A percentile compares a stretch with the other conserved stretches of the same genome.
These are phyloP conservation scores for Macrolepiota fuliginosa DNA, from an alignment of 768 basidiomycete genomes.

Conservation along the genomic window DNA sequence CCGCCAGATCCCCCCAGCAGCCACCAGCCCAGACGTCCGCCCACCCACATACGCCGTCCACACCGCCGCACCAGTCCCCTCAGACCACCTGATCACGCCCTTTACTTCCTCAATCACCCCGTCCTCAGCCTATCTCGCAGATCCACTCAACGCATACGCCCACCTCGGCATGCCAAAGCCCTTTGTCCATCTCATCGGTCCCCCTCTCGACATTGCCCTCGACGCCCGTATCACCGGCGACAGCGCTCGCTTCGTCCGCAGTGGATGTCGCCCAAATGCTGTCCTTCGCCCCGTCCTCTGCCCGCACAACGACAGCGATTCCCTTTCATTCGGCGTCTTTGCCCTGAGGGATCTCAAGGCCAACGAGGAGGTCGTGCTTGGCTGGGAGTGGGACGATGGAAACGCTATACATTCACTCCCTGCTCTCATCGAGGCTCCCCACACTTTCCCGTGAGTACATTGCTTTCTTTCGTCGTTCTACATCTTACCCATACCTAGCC, in stretches of 20 bases:
- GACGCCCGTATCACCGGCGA: constrained; percentile 75
- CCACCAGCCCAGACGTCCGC: constrained; percentile 39
- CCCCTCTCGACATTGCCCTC: constrained; percentile 74
- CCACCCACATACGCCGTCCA: constrained; percentile 67
- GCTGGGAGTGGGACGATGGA: constrained; percentile 97
- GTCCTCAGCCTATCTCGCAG: constrained; percentile 64
- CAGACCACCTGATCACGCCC: constrained; percentile 58
- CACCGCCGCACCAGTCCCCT: constrained; percentile 54
- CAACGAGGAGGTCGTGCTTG: constrained; percentile 84
- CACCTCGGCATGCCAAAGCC: constrained; percentile 82
- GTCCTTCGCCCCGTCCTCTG: constrained; percentile 56
- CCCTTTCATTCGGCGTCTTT: constrained; percentile 75
- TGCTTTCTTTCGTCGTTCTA: constrained; percentile 15
- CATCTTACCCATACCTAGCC: constrained; percentile 14
- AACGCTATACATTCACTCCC: constrained; percentile 79
- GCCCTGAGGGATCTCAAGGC: constrained; percentile 71
- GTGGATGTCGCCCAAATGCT: constrained; percentile 66
- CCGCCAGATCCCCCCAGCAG: constrained; percentile 21
- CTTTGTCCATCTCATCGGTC: constrained; percentile 75
- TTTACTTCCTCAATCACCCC: constrained; percentile 65
- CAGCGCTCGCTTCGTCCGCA: constrained; percentile 59
- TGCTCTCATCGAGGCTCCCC: constrained; percentile 58
- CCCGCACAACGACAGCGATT: constrained; percentile 8
- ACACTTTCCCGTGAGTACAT: constrained; percentile 54
- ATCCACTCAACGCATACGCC: constrained; percentile 86